These are phyloP conservation scores for Knoxdaviesia capensis DNA, from an alignment of 2,329 filamentous ascomycete genomes.

Conservation along the genomic window DNA sequence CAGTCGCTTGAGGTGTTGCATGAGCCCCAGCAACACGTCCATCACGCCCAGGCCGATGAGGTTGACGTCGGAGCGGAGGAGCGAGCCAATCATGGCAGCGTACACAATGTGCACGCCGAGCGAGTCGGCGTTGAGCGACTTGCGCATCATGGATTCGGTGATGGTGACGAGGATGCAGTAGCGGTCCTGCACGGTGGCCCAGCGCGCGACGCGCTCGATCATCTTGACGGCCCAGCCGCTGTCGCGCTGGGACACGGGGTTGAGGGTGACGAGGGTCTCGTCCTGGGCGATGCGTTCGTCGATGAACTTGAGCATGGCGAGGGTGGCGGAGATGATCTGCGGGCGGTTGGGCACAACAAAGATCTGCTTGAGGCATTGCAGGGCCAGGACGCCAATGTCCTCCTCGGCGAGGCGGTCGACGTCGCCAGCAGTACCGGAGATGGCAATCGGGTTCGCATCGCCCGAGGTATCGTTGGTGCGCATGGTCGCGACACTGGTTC, in stretches of 20 bases:
- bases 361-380: slow-evolving; percentile 72
- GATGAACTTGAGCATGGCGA: slow-evolving; percentile 56
- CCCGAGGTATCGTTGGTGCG: slow-evolving; percentile 44
- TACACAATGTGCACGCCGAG: slow-evolving; percentile 57
- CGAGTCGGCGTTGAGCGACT: slow-evolving; percentile 47
- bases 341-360: slow-evolving; percentile 65
- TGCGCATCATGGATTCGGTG: slow-evolving; percentile 54
- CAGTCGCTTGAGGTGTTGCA: slow-evolving; percentile 64
- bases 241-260: slow-evolving; percentile 21
- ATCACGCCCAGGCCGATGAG: slow-evolving; percentile 91
- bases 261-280: slow-evolving; percentile 29
- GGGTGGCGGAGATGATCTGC: slow-evolving; percentile 62
- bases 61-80: slow-evolving; percentile 76
- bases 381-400: slow-evolving; percentile 64
- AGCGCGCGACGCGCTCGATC: slow-evolving; percentile 60
- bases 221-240: slow-evolving; percentile 66
- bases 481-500: slow-evolving; percentile 64
- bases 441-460: slow-evolving; percentile 47
- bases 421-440: slow-evolving; percentile 66
- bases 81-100: slow-evolving; percentile 57
- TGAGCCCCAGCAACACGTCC: slow-evolving; percentile 71
- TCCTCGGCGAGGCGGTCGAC: slow-evolving; percentile 81
- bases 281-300: slow-evolving; percentile 32
- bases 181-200: slow-evolving; percentile 86
- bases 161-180: slow-evolving; percentile 74